Evolutionary conservation across 768 basidiomycete species (phyloP).

Genomic region (Pleurotus djamor): DNA sequence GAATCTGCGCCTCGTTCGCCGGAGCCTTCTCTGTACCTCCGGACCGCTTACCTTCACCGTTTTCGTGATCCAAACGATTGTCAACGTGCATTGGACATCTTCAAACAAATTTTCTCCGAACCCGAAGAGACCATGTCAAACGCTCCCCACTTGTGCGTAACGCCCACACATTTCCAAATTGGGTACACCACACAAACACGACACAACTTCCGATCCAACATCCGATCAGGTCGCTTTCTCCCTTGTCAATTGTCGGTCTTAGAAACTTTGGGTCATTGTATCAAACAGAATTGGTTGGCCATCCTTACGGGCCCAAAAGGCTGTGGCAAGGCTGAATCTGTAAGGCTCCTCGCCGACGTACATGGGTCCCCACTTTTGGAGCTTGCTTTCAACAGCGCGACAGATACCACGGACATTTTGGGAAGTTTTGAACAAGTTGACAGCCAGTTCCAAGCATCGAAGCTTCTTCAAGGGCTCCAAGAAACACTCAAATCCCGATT

Average conservation of each 20-base stretch:
- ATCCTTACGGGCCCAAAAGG: slow-evolving; percentile 77
- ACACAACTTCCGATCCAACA: slow-evolving; percentile 27
- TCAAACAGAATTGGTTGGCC: slow-evolving; percentile 82
- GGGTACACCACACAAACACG: slow-evolving; percentile 55
- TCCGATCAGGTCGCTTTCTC: slow-evolving; percentile 48
- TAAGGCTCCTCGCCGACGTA: slow-evolving; percentile 66
- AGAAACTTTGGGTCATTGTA: slow-evolving; percentile 73
- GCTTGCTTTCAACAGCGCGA: slow-evolving; percentile 79
- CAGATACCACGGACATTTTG: slow-evolving; percentile 91
- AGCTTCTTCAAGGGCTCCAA: not conserved
- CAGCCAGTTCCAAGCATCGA: slow-evolving; percentile 15
- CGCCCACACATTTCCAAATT: slow-evolving; percentile 54
- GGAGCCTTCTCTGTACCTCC: slow-evolving; percentile 64
- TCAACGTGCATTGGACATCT: slow-evolving; percentile 43
- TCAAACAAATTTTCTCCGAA: slow-evolving; percentile 47
- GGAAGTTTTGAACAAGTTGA: slow-evolving; percentile 96
- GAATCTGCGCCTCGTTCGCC: slow-evolving; percentile 21
- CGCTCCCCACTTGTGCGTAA: slow-evolving; percentile 37
- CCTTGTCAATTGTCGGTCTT: slow-evolving; percentile 63
- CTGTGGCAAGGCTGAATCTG: slow-evolving; percentile 78
- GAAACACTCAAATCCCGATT: not conserved
- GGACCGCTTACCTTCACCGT: slow-evolving; percentile 78
- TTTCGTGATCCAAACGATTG: slow-evolving; percentile 80
- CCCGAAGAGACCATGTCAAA: slow-evolving; percentile 18
- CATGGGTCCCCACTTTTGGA: slow-evolving; percentile 71